Base-by-base conservation (phyloP, 805 yeast genomes). In the Kodamaea sagamina region DNA sequence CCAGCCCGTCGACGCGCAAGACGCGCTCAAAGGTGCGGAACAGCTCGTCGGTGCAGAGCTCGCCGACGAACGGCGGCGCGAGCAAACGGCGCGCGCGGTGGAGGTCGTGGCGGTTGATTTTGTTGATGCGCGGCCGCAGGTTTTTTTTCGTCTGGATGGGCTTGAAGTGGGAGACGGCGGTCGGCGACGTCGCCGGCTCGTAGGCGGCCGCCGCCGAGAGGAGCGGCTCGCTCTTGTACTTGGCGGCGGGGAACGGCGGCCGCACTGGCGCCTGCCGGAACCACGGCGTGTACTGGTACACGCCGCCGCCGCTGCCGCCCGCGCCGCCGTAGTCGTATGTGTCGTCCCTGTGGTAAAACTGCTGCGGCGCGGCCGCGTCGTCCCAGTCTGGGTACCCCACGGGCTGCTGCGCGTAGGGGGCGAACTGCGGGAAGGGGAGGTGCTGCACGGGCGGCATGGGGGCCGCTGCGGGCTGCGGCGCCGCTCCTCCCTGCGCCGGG, bases 71-170 rank as follows among this genome's bases (percentile, higher is more conserved):
- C 26, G 36, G 32, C 32, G 26, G 18, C 6, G 34, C 15, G 18
- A 40, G 21, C 27, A 17, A 18, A 7, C 21, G 21, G 19, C 32
- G 29, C 26, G 25, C 31, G 21, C 12, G 15, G 15, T 22, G 15
- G n/a, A n/a, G n/a, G 16, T 25, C 32, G 28, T 17, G 32, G 36
- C 53, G 52, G 25, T 51, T 52, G 22, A 68, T 53, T 42, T 63
- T 65, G 48, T 67, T 61, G 48, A 68, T 68, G 25, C 71, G 52
- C 2, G 74, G 74, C 32, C 60, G 55, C 15, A 61, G 50, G 48
- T 68, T 68, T 42, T 55, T 55, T 47, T 68, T 68, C 11, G 73
- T 66, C 29, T 60, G 62, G 8, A 54, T 59, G 9, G 74, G 74
- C 43, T 63, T 63, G 57, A 58, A 68, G 39, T 61, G 46, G 24